Percentiles rank a stretch among this genome's conserved stretches.
Conservation (phyloP, 192 early-diverging fungal species). For the Thoreauomyces humboldtii region DNA sequence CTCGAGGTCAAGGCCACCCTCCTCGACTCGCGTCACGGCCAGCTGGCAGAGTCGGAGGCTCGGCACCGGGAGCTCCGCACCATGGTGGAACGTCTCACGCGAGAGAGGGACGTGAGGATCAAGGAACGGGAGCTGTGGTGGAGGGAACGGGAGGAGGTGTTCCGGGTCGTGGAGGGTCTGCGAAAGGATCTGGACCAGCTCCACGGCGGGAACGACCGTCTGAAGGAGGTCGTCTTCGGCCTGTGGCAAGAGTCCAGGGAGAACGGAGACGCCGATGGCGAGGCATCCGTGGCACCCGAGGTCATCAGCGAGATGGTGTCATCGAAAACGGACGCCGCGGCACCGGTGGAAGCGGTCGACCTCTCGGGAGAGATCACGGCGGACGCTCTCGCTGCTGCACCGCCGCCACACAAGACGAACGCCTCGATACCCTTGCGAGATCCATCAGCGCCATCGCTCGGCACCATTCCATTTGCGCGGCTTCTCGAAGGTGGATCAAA, state of each 20-base stretch:
- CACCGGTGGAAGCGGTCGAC: neutral
- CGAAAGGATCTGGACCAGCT: slow-evolving; percentile 14
- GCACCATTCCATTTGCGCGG: slow-evolving; percentile 12
- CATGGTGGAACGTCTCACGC: slow-evolving; percentile 17
- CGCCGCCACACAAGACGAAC: neutral
- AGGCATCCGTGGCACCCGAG: neutral
- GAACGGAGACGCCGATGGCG: neutral
- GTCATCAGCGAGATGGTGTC: no score
- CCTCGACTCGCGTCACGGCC: neutral
- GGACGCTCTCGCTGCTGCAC: neutral
- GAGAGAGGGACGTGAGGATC: slow-evolving; percentile 27
- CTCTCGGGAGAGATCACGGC: neutral
- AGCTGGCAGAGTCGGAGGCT: slow-evolving; percentile 20
- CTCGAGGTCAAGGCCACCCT: slow-evolving; percentile 65
- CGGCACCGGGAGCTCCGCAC: slow-evolving; percentile 14
- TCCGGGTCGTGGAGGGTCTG: slow-evolving; percentile 20
- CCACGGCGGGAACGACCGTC: slow-evolving; percentile 16
- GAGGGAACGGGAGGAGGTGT: slow-evolving; percentile 32
- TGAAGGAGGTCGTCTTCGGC: slow-evolving; percentile 21
- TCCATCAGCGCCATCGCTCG: neutral
- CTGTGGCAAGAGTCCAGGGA: slow-evolving; percentile 13
- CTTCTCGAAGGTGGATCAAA: slow-evolving; percentile 5
- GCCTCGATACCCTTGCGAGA: neutral
- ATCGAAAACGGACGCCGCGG: neutral
- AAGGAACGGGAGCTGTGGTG: slow-evolving; percentile 32